Evolutionary conservation across 108 stramenopile genomes (phyloP).

Genomic region (Craspedostauros australis): DNA sequence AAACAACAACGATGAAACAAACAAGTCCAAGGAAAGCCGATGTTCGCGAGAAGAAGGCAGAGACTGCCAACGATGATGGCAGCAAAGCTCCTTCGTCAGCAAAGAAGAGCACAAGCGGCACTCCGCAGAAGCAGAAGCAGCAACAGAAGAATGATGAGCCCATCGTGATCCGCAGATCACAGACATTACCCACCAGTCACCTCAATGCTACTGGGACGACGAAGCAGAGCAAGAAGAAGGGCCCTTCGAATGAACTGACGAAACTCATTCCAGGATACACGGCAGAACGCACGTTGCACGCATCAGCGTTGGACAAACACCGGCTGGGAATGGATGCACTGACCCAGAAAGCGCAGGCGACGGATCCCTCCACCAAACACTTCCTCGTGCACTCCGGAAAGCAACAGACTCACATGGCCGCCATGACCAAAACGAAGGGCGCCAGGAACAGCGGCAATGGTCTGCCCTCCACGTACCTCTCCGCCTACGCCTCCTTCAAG

Average conservation of each 20-base stretch:
- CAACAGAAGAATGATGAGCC: no score
- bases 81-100: no score
- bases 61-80: no score
- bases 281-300: conserved; percentile 55
- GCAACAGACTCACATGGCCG: conserved; percentile 1
- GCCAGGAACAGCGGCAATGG: conserved; percentile 5
- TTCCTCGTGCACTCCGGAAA: conserved; percentile 26
- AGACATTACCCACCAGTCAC: no score
- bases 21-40: no score
- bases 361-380: conserved; percentile 27
- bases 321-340: conserved; percentile 34
- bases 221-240: conserved; percentile 4
- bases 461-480: conserved; percentile 13
- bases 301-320: conserved; percentile 35
- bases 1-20: not conserved
- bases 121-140: no score
- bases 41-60: no score
- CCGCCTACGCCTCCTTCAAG: conserved; percentile 44
- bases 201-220: conserved; percentile 3
- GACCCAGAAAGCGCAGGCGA: conserved; percentile 28
- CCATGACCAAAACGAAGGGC: no score
- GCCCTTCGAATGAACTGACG: conserved; percentile 50
- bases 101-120: no score
- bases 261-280: conserved; percentile 76
- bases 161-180: no score